Percentiles rank a stretch among this genome's conserved stretches.
These are phyloP conservation scores for Colletotrichum incanum DNA, from an alignment of 2,329 filamentous ascomycete genomes.

Conservation along the genomic window DNA sequence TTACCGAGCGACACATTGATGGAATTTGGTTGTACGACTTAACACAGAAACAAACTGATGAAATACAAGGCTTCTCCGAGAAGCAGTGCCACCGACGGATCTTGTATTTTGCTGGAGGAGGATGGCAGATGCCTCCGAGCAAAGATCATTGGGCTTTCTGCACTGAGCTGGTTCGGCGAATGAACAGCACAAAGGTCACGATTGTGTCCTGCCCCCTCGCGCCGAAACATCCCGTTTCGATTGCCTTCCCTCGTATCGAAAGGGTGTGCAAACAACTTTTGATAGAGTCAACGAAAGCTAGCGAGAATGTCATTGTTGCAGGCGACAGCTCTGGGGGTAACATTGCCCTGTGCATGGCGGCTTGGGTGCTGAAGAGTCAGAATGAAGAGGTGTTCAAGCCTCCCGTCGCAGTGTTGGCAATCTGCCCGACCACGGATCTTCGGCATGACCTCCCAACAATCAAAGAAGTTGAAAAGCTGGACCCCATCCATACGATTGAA, in stretches of 20 bases:
- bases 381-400: constrained; percentile 47
- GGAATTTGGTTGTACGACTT: constrained; percentile 4
- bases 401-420: constrained; percentile 54
- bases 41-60: background rate
- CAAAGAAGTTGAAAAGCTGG: constrained; percentile 38
- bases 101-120: constrained; percentile 71
- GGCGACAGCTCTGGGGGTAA: constrained; percentile 73
- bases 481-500: constrained; percentile 46
- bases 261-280: constrained; percentile 61
- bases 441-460: constrained; percentile 45
- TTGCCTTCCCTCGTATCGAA: constrained; percentile 63
- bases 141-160: constrained; percentile 68
- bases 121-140: constrained; percentile 67
- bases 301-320: constrained; percentile 63
- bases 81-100: constrained; percentile 48
- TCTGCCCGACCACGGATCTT: constrained; percentile 62
- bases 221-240: constrained; percentile 65
- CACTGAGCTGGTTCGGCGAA: constrained; percentile 59
- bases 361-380: constrained; percentile 57
- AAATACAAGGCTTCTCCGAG: background rate
- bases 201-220: constrained; percentile 70
- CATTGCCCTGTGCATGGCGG: constrained; percentile 57
- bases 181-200: constrained; percentile 59
- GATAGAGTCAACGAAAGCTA: constrained; percentile 52
- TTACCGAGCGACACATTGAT: background rate